Evolutionary conservation across 495 filamentous ascomycete species (phyloP).

Genomic region (Gamarada debralockiae): DNA sequence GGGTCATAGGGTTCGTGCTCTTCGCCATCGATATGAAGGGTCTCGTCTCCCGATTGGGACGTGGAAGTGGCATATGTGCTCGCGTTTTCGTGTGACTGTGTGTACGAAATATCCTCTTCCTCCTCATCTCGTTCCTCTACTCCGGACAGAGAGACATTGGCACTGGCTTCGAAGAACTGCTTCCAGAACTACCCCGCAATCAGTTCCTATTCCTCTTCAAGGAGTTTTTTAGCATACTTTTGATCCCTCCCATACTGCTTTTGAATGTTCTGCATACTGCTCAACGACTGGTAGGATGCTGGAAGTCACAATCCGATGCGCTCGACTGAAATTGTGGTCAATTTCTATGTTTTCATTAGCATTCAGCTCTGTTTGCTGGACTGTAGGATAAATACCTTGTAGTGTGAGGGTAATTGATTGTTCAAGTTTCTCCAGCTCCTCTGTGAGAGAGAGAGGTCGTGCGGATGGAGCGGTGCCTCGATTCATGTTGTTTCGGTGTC

Average conservation of each 20-base stretch:
- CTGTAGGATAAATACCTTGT: conserved; percentile 67
- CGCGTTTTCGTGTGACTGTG: conserved; percentile 29
- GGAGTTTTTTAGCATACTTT: conserved; percentile 55
- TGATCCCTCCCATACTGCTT: conserved; percentile 92
- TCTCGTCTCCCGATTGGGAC: conserved; percentile 28
- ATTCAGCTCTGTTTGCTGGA: background rate
- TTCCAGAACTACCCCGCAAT: conserved; percentile 82
- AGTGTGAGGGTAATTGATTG: conserved; percentile 95
- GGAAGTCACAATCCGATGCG: conserved; percentile 91
- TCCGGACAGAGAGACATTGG: conserved; percentile 94
- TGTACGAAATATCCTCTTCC: conserved; percentile 39
- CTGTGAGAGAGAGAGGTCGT: conserved; percentile 76
- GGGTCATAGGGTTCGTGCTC: conserved; percentile 28
- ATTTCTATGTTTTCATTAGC: conserved; percentile 61
- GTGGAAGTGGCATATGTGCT: conserved; percentile 30
- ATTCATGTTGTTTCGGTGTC: conserved; percentile 13
- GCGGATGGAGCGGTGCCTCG: conserved; percentile 36
- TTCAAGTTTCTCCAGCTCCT: conserved; percentile 94
- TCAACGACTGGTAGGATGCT: conserved; percentile 94
- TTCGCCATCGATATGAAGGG: conserved; percentile 21
- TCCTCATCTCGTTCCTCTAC: conserved; percentile 72
- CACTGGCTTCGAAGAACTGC: conserved; percentile 97
- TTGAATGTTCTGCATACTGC: conserved; percentile 91
- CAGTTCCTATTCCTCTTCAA: background rate
- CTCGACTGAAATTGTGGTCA: conserved; percentile 95